Conservation (phyloP, 2,329 filamentous ascomycete genomes). For the Cladosporium cucumerinum region DNA sequence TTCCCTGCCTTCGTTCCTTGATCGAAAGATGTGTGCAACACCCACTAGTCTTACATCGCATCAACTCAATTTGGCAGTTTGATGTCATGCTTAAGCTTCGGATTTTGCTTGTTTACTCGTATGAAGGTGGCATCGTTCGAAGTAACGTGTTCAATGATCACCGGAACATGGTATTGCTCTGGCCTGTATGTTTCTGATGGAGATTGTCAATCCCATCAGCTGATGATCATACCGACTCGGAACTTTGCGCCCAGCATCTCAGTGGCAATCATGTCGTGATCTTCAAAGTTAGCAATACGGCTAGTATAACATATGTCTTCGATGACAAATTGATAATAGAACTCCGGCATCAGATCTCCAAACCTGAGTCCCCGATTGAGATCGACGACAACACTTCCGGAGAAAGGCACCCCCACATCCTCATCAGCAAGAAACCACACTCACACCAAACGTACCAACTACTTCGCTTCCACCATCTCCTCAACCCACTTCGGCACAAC, state of each 20-base stretch:
- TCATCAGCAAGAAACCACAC: not conserved
- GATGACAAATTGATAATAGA: not conserved
- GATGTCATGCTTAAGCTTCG: not conserved
- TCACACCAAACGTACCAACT: not conserved
- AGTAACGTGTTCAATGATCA: no score
- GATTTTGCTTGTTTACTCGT: not conserved
- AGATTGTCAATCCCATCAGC: not conserved
- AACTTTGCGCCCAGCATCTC: not conserved
- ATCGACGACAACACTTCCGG: not conserved
- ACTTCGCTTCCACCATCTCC: constrained; percentile 17
- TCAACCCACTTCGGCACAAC: constrained; percentile 28
- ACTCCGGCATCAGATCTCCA: not conserved
- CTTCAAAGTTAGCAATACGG: not conserved
- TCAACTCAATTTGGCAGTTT: not conserved
- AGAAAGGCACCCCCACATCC: not conserved
- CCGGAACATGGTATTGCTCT: no score
- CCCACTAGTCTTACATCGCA: not conserved
- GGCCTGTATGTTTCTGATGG: not conserved
- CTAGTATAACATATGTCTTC: not conserved
- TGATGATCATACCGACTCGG: not conserved
- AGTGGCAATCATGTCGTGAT: not conserved
- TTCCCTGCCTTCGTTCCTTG: not conserved
- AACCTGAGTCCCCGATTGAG: not conserved
- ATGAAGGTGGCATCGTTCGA: not conserved
- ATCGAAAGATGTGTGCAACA: not conserved